Evolutionary conservation across 1,284 basidiomycete genomes (phyloP).

Genomic region (Apiotrichum sp.): DNA sequence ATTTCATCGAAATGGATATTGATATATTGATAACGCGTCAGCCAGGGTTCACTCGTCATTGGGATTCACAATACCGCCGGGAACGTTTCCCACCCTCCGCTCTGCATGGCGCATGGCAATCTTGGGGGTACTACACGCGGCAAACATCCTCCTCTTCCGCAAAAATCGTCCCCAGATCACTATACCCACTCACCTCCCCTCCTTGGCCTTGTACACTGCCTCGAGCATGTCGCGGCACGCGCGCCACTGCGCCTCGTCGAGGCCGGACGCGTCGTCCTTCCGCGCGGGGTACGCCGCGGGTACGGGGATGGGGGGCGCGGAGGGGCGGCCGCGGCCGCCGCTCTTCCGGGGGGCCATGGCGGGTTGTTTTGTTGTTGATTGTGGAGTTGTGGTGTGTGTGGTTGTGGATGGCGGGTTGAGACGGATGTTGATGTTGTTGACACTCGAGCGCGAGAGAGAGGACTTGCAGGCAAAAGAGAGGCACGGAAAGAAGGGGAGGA

Average conservation of each 20-base stretch:
- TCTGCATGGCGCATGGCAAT: no score
- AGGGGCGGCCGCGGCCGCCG: conserved; percentile 5
- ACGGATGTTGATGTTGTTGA: no score
- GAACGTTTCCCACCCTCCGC: no score
- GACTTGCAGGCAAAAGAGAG: no score
- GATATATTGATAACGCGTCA: background rate
- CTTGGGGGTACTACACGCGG: no score
- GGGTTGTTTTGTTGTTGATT: background rate
- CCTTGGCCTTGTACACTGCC: conserved; percentile 36
- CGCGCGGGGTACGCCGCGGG: conserved; percentile 29
- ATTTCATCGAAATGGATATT: no score
- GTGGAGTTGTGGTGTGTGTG: background rate
- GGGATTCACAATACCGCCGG: no score
- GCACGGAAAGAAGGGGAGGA: background rate
- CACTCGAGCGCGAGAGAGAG: no score
- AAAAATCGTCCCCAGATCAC: background rate
- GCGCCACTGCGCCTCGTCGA: conserved; percentile 31
- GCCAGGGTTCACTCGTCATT: background rate
- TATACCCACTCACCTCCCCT: conserved; percentile 29
- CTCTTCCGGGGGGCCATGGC: background rate
- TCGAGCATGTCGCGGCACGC: conserved; percentile 39
- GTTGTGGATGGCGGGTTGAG: background rate
- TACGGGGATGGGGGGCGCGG: conserved; percentile 15
- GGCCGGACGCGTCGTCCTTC: conserved; percentile 19
- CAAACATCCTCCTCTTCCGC: background rate